Base-by-base conservation (phyloP, 768 basidiomycete genomes). In the Kwoniella sp. region DNA sequence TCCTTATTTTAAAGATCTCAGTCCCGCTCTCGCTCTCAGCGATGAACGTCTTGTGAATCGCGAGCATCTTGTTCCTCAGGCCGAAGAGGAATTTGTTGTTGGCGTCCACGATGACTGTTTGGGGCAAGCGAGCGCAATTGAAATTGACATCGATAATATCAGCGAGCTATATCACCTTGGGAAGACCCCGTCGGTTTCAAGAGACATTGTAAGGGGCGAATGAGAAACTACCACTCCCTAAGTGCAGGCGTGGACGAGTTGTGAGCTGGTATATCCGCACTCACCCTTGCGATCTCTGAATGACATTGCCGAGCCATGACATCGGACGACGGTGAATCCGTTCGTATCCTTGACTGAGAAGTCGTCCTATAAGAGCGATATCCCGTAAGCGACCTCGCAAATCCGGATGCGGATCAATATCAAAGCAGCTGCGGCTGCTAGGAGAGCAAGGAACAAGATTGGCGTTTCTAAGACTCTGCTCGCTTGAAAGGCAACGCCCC, bases 271-370 rank as follows among this genome's bases (percentile, higher is more conserved):
- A 5, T n/a, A 51, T 8, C 26, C 34, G 13, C n/a, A 64, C 77
- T 51, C 55, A 79, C 81, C 73, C 62, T 80, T 81, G 20, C 72
- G 62, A 51, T 79, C 79, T n/a, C 75, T 47, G 26, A 79, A 69
- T 11, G 69, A 69, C 31, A 80, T 52, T 1, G 74, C 68, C 25
- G 70, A 63, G n/a, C 77, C 80, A 50, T 73, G 52, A 55, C 76
- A 78, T 29, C 63, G 63, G 13, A 74, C 69, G 1, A 78, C 77
- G 15, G 63, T 58, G 25, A 63, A 38, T 20, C 79, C 74, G 41
- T 77, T 68, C 31, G 52, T 57, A 45, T 78, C 77, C 58, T 80
- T 78, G 50, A 80, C 65, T 28, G 68, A 59, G 62, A 80, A 81
- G 52, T 79, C 76, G 48, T 80, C 78, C 73, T 74, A n/a, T n/a